Evolutionary conservation across 2,329 filamentous ascomycete species (phyloP), one percentile per base, ranked within the genome.

Genomic region (Phyllosticta citribraziliensis): DNA sequence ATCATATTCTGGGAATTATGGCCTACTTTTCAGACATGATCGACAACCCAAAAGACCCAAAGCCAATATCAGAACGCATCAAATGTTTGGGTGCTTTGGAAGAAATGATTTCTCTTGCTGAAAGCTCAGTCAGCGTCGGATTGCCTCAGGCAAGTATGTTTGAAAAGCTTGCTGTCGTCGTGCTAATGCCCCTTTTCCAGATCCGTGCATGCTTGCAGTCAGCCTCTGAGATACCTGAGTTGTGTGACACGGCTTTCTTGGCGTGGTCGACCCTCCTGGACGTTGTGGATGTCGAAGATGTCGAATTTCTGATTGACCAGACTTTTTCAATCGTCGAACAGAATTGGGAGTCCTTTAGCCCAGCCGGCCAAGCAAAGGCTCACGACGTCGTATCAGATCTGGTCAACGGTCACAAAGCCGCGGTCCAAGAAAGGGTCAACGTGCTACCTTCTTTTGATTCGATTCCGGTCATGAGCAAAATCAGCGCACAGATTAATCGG

Each of bases 161-260:
- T 22, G 14, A 10, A 55, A 6, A 50, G 1, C 50, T 3, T 30
- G 56, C 11, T 22, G 19, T n/a, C 0, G 17, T 52, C 6, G 17
- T 56, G n/a, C 70, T 75, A 55, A 76, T 12, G 9, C 27, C 27
- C 9, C 2, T 8, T 20, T 14, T 11, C 47, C 60, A 93, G 86
- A 93, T 97, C 61, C 91, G 91, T 66, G 91, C 93, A n/a, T 97
- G 90, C 70, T 79, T 99, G 12, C 85, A 96, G 64, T 91, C 91
- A 22, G 91, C 91, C 0, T 82, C 97, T 63, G 82, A 88, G 17
- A 84, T 88, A 57, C 80, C 86, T 53, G 82, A 87, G 55, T 80
- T 99, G n/a, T 85, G 90, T 64, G 82, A 90, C 63, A 80, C 85
- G 30, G 89, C 91, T 1, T 92, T 97, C 68, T 84, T 82, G 3